Evolutionary conservation across 129 eudicot species (phyloP), one percentile per base, ranked within the genome.

Genomic region (Tagetes erecta): DNA sequence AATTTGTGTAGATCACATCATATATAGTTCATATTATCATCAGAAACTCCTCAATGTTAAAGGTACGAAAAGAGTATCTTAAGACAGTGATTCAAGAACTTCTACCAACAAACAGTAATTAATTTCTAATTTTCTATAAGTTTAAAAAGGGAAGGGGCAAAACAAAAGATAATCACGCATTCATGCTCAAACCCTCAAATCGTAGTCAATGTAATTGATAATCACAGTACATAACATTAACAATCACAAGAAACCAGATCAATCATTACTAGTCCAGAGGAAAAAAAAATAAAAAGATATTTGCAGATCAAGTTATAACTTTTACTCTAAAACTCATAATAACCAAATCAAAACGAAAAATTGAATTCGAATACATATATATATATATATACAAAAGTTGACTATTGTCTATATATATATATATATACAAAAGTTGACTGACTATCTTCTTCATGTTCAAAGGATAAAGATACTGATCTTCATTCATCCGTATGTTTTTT

Each of bases 391-490:
- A 55, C 60, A 55, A 55, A 27, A 55, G 60, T 55, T 55, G 60
- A 55, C 27, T 20, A 20, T 20, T 20, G 27, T 20, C 27, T 20
- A 20, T 20, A 20, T 20, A 55, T 55, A 9, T 4, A 2, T 20
- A 55, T 2, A 53, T 8, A 14, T 14, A 55, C 60, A 55, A 55
- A 27, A 55, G 60, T 55, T 55, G 60, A 55, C 3, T 55, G 60
- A 55, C 3, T 27, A 30, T 20, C 8, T 4, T 55, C 36, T 27
- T 55, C 60, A 55, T 55, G 10, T 27, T 55, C 60, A 55, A 55
- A 55, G 60, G 3, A 53, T 53, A 27, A 53, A 53, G 60, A 14
- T 53, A 53, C 60, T 53, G 60, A 53, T 13, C 59, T 52, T 52
- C 59, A 31, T 50, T 50, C 3, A 50, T 44, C 27, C 27, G 27